phyloP scores from a whole-genome alignment of 371 early-diverging fungal genomes.

The Mucor saturninus region DNA sequence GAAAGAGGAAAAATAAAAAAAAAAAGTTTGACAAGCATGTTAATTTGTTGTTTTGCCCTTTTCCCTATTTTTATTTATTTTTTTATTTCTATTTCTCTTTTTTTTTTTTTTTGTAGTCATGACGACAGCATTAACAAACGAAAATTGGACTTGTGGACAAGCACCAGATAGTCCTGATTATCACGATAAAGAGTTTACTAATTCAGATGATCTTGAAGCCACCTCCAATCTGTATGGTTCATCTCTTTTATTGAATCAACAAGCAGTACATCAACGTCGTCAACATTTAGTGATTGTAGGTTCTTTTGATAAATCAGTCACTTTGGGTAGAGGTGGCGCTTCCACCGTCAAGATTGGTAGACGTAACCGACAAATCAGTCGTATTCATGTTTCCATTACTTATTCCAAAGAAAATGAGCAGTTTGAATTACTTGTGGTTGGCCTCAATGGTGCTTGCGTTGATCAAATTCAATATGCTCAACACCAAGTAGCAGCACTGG shows the following conservation, averaged over 20 bases:
- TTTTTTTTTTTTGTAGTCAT: not conserved
- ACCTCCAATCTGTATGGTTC: conserved; percentile 32
- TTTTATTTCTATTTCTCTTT: not conserved
- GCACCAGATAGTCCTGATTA: conserved; percentile 20
- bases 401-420: conserved; percentile 32
- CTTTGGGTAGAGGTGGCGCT: conserved; percentile 61
- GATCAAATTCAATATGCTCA: conserved; percentile 42
- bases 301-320: conserved; percentile 48
- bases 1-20: no score
- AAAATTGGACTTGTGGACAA: not conserved
- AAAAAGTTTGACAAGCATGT: no score
- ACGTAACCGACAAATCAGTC: conserved; percentile 64
- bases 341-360: conserved; percentile 62
- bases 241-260: not conserved
- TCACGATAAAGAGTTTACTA: conserved; percentile 13
- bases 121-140: conserved; percentile 3
- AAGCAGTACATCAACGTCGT: conserved; percentile 9
- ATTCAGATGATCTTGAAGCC: conserved; percentile 45
- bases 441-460: conserved; percentile 57
- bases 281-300: conserved; percentile 42
- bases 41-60: no score
- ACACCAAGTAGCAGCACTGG: conserved; percentile 34
- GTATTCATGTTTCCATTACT: conserved; percentile 60
- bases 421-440: conserved; percentile 59
- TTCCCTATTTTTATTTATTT: not conserved